Percentiles rank a stretch among this genome's conserved stretches.
Evolutionary conservation across 2,329 filamentous ascomycete species (phyloP).

Genomic region (Phialophora chinensis): DNA sequence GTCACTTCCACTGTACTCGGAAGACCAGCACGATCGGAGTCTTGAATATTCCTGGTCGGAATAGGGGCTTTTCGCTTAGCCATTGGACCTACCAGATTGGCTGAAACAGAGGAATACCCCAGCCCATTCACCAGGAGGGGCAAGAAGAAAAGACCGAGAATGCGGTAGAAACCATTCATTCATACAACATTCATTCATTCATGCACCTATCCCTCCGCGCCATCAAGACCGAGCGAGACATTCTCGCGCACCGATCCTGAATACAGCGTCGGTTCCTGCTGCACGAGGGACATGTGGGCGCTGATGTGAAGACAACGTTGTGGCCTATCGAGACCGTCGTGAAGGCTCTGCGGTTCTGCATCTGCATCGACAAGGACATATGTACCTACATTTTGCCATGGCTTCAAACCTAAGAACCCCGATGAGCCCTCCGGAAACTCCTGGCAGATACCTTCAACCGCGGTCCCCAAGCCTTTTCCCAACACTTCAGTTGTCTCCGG

Average conservation of each 20-base stretch:
- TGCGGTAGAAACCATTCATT: too few relatives aligned
- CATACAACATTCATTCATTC: too few relatives aligned
- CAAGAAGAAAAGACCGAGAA: too few relatives aligned
- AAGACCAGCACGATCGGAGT: conserved; percentile 90
- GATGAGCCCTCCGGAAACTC: conserved; percentile 53
- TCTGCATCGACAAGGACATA: not conserved
- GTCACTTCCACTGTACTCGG: conserved; percentile 77
- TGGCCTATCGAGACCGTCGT: not conserved
- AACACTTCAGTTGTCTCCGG: conserved; percentile 63
- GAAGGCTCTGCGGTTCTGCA: not conserved
- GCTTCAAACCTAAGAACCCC: conserved; percentile 33
- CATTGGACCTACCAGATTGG: too few relatives aligned
- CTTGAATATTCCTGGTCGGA: conserved; percentile 91
- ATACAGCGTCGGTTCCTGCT: too few relatives aligned
- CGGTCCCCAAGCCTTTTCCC: conserved; percentile 57
- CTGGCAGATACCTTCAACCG: conserved; percentile 49
- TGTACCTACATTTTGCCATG: conserved; percentile 13
- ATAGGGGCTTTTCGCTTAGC: conserved; percentile 46
- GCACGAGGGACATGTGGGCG: too few relatives aligned
- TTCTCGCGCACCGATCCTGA: too few relatives aligned
- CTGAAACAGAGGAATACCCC: too few relatives aligned
- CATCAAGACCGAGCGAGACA: too few relatives aligned
- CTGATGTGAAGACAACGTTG: not conserved
- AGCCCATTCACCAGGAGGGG: too few relatives aligned
- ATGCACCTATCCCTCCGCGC: too few relatives aligned